phyloP scores from a whole-genome alignment of 192 early-diverging fungal genomes.

The Gigaspora rosea region DNA sequence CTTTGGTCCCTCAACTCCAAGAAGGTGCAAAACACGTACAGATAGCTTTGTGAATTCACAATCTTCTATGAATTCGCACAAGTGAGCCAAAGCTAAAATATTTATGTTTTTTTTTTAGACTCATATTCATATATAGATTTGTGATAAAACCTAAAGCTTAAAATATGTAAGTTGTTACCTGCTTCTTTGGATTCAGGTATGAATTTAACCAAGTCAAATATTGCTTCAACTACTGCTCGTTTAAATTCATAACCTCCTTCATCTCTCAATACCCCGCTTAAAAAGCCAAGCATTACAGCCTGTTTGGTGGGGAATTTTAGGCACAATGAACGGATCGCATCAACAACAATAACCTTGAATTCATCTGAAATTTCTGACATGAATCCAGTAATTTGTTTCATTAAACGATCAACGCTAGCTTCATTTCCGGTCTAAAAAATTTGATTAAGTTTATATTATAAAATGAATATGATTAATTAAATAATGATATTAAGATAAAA shows the following conservation, averaged over 20 bases:
- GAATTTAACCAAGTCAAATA: conserved; percentile 92
- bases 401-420: conserved; percentile 93
- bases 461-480: too few species aligned
- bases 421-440: conserved; percentile 91
- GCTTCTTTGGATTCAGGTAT: conserved; percentile 94
- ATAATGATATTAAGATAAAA: not conserved
- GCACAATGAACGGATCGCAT: conserved; percentile 94
- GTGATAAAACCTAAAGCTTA: not conserved
- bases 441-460: too few species aligned
- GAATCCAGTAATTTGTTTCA: conserved; percentile 99
- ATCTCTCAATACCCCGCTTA: conserved; percentile 90
- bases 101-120: not conserved
- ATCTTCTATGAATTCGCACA: conserved; percentile 99
- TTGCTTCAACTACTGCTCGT: conserved; percentile 93
- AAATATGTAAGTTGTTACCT: conserved; percentile 43
- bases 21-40: conserved; percentile 93
- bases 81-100: conserved; percentile 78
- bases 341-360: conserved; percentile 99
- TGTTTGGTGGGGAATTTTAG: conserved; percentile 98
- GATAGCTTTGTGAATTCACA: conserved; percentile 99
- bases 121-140: not conserved
- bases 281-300: conserved; percentile 86
- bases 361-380: conserved; percentile 99
- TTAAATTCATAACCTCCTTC: conserved; percentile 99
- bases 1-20: conserved; percentile 92